Base-by-base conservation (phyloP, 148 eudicot species). In the Camellia sinensis region DNA sequence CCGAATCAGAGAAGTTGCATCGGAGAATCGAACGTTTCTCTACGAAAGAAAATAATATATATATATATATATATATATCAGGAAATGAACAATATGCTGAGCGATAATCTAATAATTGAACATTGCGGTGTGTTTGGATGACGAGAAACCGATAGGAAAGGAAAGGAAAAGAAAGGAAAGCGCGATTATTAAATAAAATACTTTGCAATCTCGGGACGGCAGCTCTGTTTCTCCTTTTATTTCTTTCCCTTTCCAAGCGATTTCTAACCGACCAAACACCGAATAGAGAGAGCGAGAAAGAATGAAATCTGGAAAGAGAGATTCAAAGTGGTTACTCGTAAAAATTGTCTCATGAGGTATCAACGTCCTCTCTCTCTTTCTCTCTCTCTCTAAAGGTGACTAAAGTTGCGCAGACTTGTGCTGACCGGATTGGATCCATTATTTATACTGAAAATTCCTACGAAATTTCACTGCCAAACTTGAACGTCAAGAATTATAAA, bases 1-100 rank as follows among this genome's bases (percentile, higher is more conserved):
- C 73, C 89, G 89, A 45, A 90, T 45, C 57, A 90, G 67, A 45
- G 80, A 81, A 4, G 80, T 80, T 43, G 77, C 81, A 45, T 73
- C 61, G 64, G 78, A 57, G 73, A 46, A 45, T 59, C 78, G 65
- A 65, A 80, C 46, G 60, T 84, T 89, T 56, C 83, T 83, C 97
- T 92, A 86, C 82, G 80, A 46, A 71, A 46, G 40, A 4, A 62
- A 17, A 13, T 37, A 63, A 14, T 48, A 45, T 67, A 40, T 21
- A 53, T 53, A 18, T 61, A 21, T 8, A 17, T 12, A 37, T n/a
- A n/a, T n/a, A 69, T 44, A 62, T 13, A 21, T 41, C 13, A 11
- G 46, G 3, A 41, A 46, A 4, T 5, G 2, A 18, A 43, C 54
- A 74, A 10, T 0, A 29, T 29, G 37, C 37, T 29, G 37, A 29